Evolutionary conservation across 140 eudicot species (phyloP).

Genomic region (Bidens hawaiensis): DNA sequence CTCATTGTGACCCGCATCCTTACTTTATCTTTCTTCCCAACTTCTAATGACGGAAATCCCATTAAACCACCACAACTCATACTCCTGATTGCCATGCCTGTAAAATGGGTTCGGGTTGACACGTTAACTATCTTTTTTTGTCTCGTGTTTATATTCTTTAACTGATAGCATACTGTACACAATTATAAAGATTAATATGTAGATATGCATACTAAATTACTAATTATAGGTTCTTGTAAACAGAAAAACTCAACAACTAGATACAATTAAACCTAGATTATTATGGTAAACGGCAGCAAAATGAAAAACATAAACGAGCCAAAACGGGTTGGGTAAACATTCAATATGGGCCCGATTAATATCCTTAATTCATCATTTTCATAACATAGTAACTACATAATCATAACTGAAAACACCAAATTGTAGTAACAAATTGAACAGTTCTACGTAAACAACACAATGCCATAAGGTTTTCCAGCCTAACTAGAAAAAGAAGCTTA

Average conservation of each 20-base stretch:
- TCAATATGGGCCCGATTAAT: too few relatives aligned
- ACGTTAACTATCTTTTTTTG: background rate
- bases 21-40: background rate
- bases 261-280: background rate
- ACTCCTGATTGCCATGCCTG: conserved; percentile 18
- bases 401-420: too few relatives aligned
- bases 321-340: too few relatives aligned
- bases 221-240: background rate
- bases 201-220: too few relatives aligned
- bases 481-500: too few relatives aligned
- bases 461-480: too few relatives aligned
- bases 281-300: background rate
- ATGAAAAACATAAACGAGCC: too few relatives aligned
- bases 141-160: background rate
- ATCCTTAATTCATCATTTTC: too few relatives aligned
- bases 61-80: background rate
- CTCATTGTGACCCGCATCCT: conserved; percentile 42
- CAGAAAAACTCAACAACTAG: background rate
- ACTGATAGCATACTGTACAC: background rate
- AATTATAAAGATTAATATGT: background rate
- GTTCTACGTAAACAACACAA: too few relatives aligned
- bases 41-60: conserved; percentile 1
- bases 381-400: too few relatives aligned
- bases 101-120: background rate
- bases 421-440: too few relatives aligned